Evolutionary conservation across 139 green algal species (phyloP), one percentile per base, ranked within the genome.

Genomic region (Zygnema circumcarinatum): DNA sequence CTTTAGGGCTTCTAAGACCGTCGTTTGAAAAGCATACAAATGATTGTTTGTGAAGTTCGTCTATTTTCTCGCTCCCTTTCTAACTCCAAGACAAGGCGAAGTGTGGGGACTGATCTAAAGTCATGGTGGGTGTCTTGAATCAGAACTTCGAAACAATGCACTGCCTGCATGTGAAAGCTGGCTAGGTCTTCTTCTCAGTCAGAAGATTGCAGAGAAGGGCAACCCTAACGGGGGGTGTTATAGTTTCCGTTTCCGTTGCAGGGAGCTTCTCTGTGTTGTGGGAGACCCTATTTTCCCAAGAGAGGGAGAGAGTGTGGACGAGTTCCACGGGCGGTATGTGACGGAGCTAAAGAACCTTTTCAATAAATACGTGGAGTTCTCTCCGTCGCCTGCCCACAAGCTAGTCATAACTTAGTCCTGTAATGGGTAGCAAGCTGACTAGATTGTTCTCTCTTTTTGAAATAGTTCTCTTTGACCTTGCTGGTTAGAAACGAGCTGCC

Each of bases 321-420:
- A 74, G 1, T 90, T 90, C 33, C 85, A 90, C 67, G 39, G 36
- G 29, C 53, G 85, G 25, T 90, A 90, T 29, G 74, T 90, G 32
- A 31, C 20, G 1, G 76, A 69, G 1, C n/a, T 90, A 20, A 83
- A 38, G 38, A 22, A 82, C 1, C 42, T 90, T 11, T 90, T 76
- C 0, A 29, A 90, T 0, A 84, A 67, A 36, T 72, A 90, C 62
- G 85, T 90, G 11, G 80, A 73, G 31, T 39, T 88, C 2, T 86
- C 85, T 1, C 38, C 38, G 38, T 38, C 41, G 3, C 85, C 85
- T 33, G 53, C 85, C 1, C 85, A 90, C n/a, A 90, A 90, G 42
- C 35, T 90, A 35, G 79, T 81, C 38, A 40, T 22, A 62, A 62
- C 47, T 62, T 62, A 62, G n/a, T n/a, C n/a, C n/a, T n/a, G n/a